Conservation (phyloP, 2,329 filamentous ascomycete genomes). For the Herpotrichia juniperi region DNA sequence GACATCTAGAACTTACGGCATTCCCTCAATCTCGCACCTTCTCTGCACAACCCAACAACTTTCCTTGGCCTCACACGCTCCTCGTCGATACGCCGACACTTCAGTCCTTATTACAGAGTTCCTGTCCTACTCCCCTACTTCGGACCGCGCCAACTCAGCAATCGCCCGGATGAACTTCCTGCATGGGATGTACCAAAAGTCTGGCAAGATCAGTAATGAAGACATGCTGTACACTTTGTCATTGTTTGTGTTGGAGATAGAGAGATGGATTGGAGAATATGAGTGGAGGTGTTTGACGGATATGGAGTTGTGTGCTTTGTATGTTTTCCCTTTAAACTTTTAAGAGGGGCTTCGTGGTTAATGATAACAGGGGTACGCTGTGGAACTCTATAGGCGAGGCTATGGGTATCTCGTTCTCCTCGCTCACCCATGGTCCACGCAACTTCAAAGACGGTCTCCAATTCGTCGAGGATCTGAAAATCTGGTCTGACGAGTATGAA, state of each 20-base stretch:
- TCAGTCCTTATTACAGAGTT: conserved; percentile 40
- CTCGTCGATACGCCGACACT: conserved; percentile 43
- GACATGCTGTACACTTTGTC: conserved; percentile 71
- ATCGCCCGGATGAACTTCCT: conserved; percentile 70
- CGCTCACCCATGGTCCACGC: conserved; percentile 47
- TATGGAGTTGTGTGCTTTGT: not conserved
- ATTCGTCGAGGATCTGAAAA: conserved; percentile 58
- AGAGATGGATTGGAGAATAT: conserved; percentile 66
- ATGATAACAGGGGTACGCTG: conserved; percentile 65
- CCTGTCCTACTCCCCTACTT: conserved; percentile 26
- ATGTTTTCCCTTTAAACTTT: too few relatives aligned
- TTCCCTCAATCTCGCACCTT: conserved; percentile 43
- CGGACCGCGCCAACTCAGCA: conserved; percentile 48
- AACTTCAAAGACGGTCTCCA: conserved; percentile 57
- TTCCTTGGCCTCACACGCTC: too few relatives aligned
- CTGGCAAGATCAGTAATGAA: conserved; percentile 64
- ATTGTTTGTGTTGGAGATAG: conserved; percentile 70
- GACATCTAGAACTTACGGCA: conserved; percentile 47
- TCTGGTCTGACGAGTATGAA: conserved; percentile 66
- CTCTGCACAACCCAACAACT: conserved; percentile 43
- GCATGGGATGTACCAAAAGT: conserved; percentile 62
- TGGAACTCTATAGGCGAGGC: conserved; percentile 75
- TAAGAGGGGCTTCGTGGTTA: too few relatives aligned
- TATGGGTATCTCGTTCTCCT: conserved; percentile 65
- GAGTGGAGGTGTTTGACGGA: conserved; percentile 74